Percentiles rank a stretch among this genome's conserved stretches.
phyloP scores from a whole-genome alignment of 805 yeast species.

The Candida insectorum region DNA sequence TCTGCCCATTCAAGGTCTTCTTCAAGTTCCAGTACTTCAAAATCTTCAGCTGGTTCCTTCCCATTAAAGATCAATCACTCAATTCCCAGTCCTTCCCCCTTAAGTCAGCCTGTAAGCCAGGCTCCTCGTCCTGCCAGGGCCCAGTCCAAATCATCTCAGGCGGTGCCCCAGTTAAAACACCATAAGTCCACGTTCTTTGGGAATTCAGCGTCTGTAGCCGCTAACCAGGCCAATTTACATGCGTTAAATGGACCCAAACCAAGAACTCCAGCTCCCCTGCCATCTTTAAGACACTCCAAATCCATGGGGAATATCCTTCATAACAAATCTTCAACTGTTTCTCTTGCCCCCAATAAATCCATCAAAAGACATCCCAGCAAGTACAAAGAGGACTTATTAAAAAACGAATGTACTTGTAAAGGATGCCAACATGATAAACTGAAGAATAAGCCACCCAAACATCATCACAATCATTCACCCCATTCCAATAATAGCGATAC shows the following conservation, averaged over 20 bases:
- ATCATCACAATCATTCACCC: slow-evolving; percentile 2
- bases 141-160: no score
- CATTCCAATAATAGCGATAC: slow-evolving; percentile 7
- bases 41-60: slow-evolving; percentile 1
- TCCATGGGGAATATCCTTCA: slow-evolving; percentile 6
- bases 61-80: no score
- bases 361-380: slow-evolving; percentile 3
- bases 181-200: no score
- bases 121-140: no score
- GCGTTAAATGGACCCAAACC: no score
- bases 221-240: no score
- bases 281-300: slow-evolving; percentile 3
- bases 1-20: slow-evolving; percentile 12
- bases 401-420: slow-evolving; percentile 10
- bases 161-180: no score
- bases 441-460: neutral
- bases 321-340: slow-evolving; percentile 1
- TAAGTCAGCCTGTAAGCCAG: no score
- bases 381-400: slow-evolving; percentile 11
- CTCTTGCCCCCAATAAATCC: neutral
- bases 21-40: slow-evolving; percentile 10
- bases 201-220: no score
- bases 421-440: slow-evolving; percentile 9
- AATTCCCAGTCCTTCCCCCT: no score
- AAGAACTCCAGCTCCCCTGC: no score